Percentiles rank a stretch among this genome's conserved stretches.
Conservation (phyloP, 331 rosid genomes). For the Rosa hybrid region DNA sequence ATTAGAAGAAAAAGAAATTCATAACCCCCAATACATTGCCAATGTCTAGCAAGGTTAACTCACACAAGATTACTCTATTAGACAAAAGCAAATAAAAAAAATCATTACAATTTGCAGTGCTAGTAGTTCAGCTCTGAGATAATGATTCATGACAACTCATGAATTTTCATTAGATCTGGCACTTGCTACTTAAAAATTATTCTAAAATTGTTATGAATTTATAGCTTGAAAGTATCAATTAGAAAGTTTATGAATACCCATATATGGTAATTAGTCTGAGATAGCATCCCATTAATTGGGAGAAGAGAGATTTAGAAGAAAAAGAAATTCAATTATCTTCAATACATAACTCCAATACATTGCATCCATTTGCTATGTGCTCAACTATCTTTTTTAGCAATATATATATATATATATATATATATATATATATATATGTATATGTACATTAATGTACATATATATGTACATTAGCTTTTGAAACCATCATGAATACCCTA, state of each 20-base stretch:
- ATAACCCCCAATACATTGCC: not conserved
- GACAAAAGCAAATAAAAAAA: no score
- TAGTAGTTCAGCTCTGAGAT: not conserved
- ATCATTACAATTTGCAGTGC: not conserved
- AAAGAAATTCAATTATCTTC: not conserved
- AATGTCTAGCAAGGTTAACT: no score
- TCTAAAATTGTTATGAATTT: not conserved
- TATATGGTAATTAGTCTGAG: not conserved
- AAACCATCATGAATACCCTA: not conserved
- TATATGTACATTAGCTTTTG: not conserved
- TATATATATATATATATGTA: no score
- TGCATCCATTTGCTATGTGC: not conserved
- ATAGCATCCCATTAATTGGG: not conserved
- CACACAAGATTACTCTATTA: no score
- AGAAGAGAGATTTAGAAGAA: not conserved
- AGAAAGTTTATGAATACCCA: not conserved
- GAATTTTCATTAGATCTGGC: not conserved
- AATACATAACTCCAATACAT: not conserved
- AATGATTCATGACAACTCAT: not conserved
- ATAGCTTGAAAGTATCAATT: not conserved
- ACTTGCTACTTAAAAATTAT: not conserved
- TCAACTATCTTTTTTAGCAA: not conserved
- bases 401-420: no score
- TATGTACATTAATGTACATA: no score
- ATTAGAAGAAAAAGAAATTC: not conserved